Conservation (phyloP, 192 early-diverging fungal genomes). For the Podila minutissima region DNA sequence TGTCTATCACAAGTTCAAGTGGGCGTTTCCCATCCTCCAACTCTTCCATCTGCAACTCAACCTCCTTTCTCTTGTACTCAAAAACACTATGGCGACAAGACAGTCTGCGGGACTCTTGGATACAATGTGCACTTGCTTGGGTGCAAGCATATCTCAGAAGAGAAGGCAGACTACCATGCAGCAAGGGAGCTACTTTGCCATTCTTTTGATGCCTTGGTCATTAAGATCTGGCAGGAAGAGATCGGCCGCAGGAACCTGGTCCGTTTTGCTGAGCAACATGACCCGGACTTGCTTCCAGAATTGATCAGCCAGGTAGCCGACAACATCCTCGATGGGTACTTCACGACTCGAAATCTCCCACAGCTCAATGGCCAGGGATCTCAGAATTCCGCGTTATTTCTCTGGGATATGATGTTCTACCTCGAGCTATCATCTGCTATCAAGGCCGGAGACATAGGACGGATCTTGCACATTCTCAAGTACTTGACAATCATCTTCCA, state of each 20-base stretch:
- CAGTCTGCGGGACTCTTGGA: not conserved
- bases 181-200: conserved; percentile 9
- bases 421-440: no score
- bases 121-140: not conserved
- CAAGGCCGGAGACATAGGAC: no score
- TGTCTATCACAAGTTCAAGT: not conserved
- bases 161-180: conserved; percentile 12
- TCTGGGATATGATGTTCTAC: no score
- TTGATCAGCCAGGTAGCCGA: no score
- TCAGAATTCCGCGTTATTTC: no score
- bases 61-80: not conserved
- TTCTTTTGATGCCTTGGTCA: not conserved
- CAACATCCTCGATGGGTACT: not conserved
- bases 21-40: conserved; percentile 7
- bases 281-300: no score
- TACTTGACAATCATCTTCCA: conserved; percentile 19
- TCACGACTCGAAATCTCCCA: not conserved
- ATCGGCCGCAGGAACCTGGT: not conserved
- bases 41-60: conserved; percentile 15
- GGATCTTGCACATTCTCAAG: not conserved
- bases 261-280: no score
- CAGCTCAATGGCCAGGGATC: not conserved
- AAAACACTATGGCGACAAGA: not conserved
- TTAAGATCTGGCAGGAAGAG: not conserved
- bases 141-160: not conserved